Evolutionary conservation across 495 filamentous ascomycete genomes (phyloP).

Genomic region (Aspergillus ellipticus): DNA sequence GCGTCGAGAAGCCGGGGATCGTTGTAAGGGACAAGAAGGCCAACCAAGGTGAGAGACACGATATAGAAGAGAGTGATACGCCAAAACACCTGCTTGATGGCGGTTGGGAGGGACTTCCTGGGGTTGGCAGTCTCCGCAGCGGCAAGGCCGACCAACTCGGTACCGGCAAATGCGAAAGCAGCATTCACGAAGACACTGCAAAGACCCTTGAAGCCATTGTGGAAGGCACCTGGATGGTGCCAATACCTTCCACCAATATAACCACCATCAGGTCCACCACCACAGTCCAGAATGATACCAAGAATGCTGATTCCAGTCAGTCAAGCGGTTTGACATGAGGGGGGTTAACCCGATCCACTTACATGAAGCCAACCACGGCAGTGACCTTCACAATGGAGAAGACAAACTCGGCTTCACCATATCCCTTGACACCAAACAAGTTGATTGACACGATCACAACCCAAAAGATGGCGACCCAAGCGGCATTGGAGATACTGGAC

Average conservation of each 20-base stretch:
- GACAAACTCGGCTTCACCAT: conserved; percentile 87
- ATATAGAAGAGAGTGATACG: conserved; percentile 87
- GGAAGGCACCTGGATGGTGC: conserved; percentile 81
- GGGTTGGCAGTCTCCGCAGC: conserved; percentile 86
- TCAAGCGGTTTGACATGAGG: not conserved
- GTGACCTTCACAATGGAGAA: conserved; percentile 84
- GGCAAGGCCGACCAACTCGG: conserved; percentile 88
- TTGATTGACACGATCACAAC: conserved; percentile 73
- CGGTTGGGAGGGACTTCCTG: conserved; percentile 78
- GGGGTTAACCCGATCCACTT: conserved; percentile 27
- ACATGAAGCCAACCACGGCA: conserved; percentile 88
- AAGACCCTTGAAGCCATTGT: conserved; percentile 90
- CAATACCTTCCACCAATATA: conserved; percentile 87
- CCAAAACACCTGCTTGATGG: conserved; percentile 95
- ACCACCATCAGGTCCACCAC: conserved; percentile 67
- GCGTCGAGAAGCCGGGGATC: conserved; percentile 57
- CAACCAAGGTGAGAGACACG: conserved; percentile 68
- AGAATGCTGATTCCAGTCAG: conserved; percentile 54
- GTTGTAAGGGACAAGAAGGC: conserved; percentile 69
- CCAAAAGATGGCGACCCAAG: conserved; percentile 86
- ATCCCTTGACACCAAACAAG: conserved; percentile 79
- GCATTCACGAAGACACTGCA: conserved; percentile 93
- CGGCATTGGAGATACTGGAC: conserved; percentile 58
- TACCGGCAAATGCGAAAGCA: conserved; percentile 88
- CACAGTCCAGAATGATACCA: conserved; percentile 73